Evolutionary conservation across 192 early-diverging fungal species (phyloP).

Genomic region (Coemansia sp.): DNA sequence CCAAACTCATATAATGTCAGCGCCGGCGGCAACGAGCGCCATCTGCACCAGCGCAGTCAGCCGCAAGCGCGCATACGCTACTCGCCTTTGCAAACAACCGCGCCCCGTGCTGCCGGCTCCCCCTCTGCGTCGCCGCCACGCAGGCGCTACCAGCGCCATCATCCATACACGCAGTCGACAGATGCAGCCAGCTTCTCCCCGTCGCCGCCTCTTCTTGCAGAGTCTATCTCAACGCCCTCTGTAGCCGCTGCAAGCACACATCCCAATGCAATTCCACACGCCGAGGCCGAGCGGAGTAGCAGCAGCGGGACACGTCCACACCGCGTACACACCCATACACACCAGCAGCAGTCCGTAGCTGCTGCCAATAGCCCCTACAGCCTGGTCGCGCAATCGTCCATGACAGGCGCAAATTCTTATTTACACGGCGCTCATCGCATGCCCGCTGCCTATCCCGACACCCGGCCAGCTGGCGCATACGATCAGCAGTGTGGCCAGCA

Average conservation of each 20-base stretch:
- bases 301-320: background rate
- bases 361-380: background rate
- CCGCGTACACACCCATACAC: background rate
- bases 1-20: background rate
- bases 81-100: background rate
- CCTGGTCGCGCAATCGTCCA: background rate
- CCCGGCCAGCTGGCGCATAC: background rate
- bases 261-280: too few species aligned
- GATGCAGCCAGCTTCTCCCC: background rate
- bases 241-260: background rate
- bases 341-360: background rate
- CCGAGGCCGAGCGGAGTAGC: background rate
- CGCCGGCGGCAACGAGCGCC: background rate
- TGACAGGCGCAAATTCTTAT: background rate
- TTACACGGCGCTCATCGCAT: background rate
- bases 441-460: background rate
- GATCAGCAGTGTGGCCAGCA: background rate
- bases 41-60: background rate
- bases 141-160: background rate
- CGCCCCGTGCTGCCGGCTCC: background rate
- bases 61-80: background rate
- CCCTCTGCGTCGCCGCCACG: constrained; percentile 1
- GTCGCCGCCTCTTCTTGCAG: background rate
- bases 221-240: background rate
- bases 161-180: background rate